Percentiles rank a stretch among this genome's conserved stretches.
Evolutionary conservation across 768 basidiomycete species (phyloP).

Genomic region (Sarcomyxa edulis): DNA sequence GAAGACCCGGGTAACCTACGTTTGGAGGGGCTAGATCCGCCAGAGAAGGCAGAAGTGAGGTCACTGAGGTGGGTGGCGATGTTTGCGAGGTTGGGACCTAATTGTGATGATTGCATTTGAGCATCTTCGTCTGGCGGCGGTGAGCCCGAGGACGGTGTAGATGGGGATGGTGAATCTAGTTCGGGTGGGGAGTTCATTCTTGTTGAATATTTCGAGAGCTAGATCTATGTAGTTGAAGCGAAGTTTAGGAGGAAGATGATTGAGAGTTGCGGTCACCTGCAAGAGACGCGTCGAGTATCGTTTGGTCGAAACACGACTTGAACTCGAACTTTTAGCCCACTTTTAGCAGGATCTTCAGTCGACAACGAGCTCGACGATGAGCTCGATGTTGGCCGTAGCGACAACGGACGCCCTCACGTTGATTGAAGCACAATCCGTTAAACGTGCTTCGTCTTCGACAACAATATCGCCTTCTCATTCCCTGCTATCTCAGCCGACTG

Average conservation of each 20-base stretch:
- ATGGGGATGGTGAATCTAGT: constrained; percentile 30
- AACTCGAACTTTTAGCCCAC: too few relatives aligned
- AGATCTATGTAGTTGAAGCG: too few relatives aligned
- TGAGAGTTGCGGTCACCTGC: too few relatives aligned
- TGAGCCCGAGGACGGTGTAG: constrained; percentile 37
- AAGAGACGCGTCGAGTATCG: too few relatives aligned
- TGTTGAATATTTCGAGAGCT: too few relatives aligned
- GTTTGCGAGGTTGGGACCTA: constrained; percentile 24
- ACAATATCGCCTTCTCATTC: constrained; percentile 27
- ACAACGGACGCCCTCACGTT: constrained; percentile 44
- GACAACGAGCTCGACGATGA: too few relatives aligned
- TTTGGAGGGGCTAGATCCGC: constrained; percentile 29
- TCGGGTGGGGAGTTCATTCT: constrained; percentile 43
- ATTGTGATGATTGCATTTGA: too few relatives aligned
- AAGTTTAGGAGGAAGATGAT: too few relatives aligned
- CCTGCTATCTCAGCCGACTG: constrained; percentile 26
- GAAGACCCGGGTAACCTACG: constrained; percentile 48
- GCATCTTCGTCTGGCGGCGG: constrained; percentile 42
- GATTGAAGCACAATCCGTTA: constrained; percentile 41
- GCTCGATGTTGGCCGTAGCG: constrained; percentile 54
- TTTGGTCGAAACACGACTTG: too few relatives aligned
- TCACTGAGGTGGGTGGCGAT: constrained; percentile 20
- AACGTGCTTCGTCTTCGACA: constrained; percentile 34
- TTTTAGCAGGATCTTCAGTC: too few relatives aligned
- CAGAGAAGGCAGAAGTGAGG: neutral